Conservation (phyloP, 257 asterid species). For the Solanum virginianum region DNA sequence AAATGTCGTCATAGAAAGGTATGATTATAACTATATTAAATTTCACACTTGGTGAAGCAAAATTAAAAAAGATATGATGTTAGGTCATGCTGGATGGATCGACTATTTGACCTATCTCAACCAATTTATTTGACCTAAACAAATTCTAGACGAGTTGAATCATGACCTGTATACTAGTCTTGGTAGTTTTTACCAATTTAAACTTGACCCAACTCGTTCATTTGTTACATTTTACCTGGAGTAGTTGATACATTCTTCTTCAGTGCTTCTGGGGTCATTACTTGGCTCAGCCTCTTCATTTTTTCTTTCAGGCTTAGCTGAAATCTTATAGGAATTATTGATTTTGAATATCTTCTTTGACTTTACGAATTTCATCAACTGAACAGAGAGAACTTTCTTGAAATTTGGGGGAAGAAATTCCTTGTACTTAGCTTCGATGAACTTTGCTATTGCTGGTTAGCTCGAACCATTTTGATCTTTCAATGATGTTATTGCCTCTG, state of each 20-base stretch:
- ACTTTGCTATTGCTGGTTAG: slow-evolving; percentile 56
- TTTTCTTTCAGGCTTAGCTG: neutral
- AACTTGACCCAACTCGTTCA: neutral
- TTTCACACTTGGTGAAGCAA: too few relatives aligned
- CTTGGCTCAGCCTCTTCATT: slow-evolving; percentile 38
- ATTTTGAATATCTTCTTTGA: slow-evolving; percentile 33
- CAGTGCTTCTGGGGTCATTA: slow-evolving; percentile 41
- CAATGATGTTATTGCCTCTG: slow-evolving; percentile 42
- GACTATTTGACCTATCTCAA: neutral
- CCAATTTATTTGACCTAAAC: neutral
- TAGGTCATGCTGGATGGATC: neutral
- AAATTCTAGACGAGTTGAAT: neutral
- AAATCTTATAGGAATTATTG: slow-evolving; percentile 38
- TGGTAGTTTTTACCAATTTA: neutral
- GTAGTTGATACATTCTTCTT: slow-evolving; percentile 15
- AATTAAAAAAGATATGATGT: too few relatives aligned
- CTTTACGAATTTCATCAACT: slow-evolving; percentile 39
- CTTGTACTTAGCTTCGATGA: slow-evolving; percentile 27
- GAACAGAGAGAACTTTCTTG: slow-evolving; percentile 27
- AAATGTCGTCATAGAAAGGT: too few relatives aligned
- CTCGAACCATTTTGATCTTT: slow-evolving; percentile 52
- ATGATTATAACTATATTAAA: too few relatives aligned
- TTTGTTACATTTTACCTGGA: neutral
- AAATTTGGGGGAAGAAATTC: slow-evolving; percentile 35
- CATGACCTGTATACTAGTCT: neutral